phyloP scores from a whole-genome alignment of 2,329 filamentous ascomycete genomes.

The Neophaeococcomyces aloes region DNA sequence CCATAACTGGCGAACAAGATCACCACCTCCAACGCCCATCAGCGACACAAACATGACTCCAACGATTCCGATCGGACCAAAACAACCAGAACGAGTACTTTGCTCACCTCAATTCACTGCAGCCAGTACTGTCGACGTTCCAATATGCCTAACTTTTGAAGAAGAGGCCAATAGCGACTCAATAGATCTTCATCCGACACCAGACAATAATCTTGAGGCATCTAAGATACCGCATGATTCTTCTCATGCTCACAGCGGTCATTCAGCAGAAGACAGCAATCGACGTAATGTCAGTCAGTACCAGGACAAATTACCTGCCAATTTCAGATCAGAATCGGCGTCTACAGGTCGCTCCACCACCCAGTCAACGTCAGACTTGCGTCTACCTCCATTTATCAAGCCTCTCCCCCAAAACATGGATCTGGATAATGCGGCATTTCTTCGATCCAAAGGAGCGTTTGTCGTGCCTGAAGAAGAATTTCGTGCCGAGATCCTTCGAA shows the following conservation, averaged over 20 bases:
- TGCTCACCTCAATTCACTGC: conserved; percentile 31
- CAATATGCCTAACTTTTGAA: conserved; percentile 34
- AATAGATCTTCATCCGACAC: conserved; percentile 23
- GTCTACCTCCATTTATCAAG: conserved; percentile 51
- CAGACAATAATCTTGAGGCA: background rate
- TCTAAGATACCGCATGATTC: too few species aligned
- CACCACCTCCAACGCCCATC: too few species aligned
- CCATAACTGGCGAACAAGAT: too few species aligned
- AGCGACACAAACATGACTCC: too few species aligned
- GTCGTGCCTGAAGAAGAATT: conserved; percentile 58
- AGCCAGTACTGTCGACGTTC: conserved; percentile 32
- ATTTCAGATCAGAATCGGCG: too few species aligned
- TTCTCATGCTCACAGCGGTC: too few species aligned
- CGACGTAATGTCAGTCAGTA: too few species aligned
- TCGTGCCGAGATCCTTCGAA: conserved; percentile 68
- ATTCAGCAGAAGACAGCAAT: too few species aligned
- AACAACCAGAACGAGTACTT: too few species aligned
- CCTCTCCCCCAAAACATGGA: conserved; percentile 64
- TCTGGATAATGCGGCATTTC: conserved; percentile 71
- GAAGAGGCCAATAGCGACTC: conserved; percentile 29
- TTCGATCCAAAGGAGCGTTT: conserved; percentile 60
- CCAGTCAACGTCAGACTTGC: conserved; percentile 41
- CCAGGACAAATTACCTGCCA: too few species aligned
- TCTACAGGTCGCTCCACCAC: conserved; percentile 16
- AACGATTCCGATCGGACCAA: too few species aligned